Percentiles rank a stretch among this genome's conserved stretches.
phyloP scores from a whole-genome alignment of 2,329 filamentous ascomycete genomes.

The Trichophyton benhamiae region DNA sequence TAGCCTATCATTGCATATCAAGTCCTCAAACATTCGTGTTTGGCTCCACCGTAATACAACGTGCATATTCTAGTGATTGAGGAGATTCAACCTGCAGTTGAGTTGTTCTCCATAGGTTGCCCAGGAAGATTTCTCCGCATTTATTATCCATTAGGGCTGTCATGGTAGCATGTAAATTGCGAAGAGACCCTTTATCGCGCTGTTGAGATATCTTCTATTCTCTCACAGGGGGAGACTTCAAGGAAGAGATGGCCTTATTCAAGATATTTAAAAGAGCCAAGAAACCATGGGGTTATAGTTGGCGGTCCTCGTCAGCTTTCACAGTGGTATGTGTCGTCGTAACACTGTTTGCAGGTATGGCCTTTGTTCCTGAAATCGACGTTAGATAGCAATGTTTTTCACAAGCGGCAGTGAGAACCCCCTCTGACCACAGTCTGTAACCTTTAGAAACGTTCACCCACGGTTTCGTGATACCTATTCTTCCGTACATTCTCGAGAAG shows the following conservation, averaged over 20 bases:
- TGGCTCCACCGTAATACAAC: not conserved
- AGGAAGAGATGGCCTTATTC: not conserved
- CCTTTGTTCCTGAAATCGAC: not conserved
- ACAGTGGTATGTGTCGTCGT: not conserved
- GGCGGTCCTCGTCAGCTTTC: not conserved
- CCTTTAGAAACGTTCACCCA: not conserved
- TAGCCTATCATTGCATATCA: not conserved
- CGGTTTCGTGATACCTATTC: not conserved
- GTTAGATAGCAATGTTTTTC: not conserved
- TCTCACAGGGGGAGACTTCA: too few relatives aligned
- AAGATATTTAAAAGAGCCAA: not conserved
- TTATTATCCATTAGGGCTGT: too few relatives aligned
- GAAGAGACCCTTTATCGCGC: not conserved
- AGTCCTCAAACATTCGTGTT: not conserved
- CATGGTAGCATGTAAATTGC: not conserved
- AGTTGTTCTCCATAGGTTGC: too few relatives aligned
- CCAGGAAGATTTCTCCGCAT: too few relatives aligned
- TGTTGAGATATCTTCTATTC: too few relatives aligned
- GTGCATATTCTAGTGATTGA: not conserved
- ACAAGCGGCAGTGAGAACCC: not conserved
- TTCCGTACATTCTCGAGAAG: not conserved
- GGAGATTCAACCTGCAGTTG: too few relatives aligned
- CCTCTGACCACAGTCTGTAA: not conserved
- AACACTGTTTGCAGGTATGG: slow-evolving; percentile 1
- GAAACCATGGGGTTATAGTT: not conserved